phyloP scores from a whole-genome alignment of 208 protist species.

The Kentomonas sorsogonicus region DNA sequence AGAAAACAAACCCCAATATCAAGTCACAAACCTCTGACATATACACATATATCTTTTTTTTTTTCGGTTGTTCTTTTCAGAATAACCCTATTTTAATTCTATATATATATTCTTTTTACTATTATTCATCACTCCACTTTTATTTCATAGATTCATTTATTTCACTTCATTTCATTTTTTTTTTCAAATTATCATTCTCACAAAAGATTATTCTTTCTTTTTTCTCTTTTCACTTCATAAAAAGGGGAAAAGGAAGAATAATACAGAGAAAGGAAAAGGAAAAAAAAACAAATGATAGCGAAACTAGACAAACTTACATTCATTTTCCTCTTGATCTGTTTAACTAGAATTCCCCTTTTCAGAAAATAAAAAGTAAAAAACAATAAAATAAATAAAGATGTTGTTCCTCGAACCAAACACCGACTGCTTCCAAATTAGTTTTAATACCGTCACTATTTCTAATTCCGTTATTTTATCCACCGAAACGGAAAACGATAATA shows the following conservation, averaged over 20 bases:
- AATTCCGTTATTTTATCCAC: no score
- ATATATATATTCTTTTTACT: slow-evolving; percentile 7
- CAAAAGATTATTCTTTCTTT: background rate
- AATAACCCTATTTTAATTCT: slow-evolving; percentile 10
- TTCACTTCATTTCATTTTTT: slow-evolving; percentile 1
- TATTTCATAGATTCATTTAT: slow-evolving; percentile 3
- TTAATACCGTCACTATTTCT: background rate
- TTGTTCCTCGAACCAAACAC: background rate
- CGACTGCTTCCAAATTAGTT: background rate
- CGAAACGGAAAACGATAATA: background rate
- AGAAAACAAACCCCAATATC: no score
- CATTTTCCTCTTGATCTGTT: background rate
- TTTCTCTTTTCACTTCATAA: background rate
- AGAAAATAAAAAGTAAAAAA: background rate
- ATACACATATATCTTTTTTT: slow-evolving; percentile 1
- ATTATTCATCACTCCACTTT: slow-evolving; percentile 6
- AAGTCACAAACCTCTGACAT: no score
- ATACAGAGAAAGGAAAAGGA: no score
- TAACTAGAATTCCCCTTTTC: background rate
- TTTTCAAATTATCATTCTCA: slow-evolving; percentile 1
- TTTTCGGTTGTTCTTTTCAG: slow-evolving; percentile 3
- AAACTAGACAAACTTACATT: background rate
- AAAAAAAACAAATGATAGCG: background rate
- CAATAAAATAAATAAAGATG: slow-evolving; percentile 3
- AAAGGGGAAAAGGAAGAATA: background rate